Conservation (phyloP, 1,284 basidiomycete species). For the Neonothopanus nambi region DNA sequence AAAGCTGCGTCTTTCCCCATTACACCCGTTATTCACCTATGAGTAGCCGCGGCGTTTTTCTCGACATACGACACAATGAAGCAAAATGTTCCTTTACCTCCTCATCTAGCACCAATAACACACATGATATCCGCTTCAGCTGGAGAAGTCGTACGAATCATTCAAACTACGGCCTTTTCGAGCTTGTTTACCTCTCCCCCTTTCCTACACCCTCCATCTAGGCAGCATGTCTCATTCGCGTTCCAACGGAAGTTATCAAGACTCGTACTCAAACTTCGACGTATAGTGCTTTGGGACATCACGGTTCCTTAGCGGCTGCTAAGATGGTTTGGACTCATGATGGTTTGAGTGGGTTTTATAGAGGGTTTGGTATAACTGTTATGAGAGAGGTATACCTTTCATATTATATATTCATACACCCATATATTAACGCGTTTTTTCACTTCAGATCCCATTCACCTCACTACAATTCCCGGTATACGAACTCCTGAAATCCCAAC, state of each 20-base stretch:
- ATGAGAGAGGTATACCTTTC: conserved; percentile 41
- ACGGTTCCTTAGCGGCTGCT: conserved; percentile 42
- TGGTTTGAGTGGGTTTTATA: conserved; percentile 44
- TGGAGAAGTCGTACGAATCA: conserved; percentile 74
- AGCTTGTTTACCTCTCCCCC: conserved; percentile 1
- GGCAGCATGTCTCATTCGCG: conserved; percentile 91
- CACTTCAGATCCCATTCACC: conserved; percentile 94
- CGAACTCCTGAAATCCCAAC: conserved; percentile 78
- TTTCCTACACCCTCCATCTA: too few relatives aligned
- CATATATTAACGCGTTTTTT: too few relatives aligned
- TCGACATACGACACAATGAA: conserved; percentile 93
- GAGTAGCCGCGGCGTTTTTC: conserved; percentile 90
- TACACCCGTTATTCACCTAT: background rate
- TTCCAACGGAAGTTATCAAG: conserved; percentile 95
- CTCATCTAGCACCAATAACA: conserved; percentile 64
- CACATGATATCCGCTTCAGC: conserved; percentile 83
- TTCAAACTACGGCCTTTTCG: conserved; percentile 20
- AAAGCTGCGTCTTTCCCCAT: conserved; percentile 25
- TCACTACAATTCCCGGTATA: conserved; percentile 98
- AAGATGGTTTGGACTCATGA: conserved; percentile 36
- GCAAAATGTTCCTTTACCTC: conserved; percentile 59
- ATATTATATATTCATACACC: too few relatives aligned
- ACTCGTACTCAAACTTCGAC: conserved; percentile 60
- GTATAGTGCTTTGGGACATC: conserved; percentile 40
- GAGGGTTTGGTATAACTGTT: conserved; percentile 48